These are phyloP conservation scores for Haplosporangium sp. DNA, from an alignment of 371 early-diverging fungal species.

Conservation along the genomic window DNA sequence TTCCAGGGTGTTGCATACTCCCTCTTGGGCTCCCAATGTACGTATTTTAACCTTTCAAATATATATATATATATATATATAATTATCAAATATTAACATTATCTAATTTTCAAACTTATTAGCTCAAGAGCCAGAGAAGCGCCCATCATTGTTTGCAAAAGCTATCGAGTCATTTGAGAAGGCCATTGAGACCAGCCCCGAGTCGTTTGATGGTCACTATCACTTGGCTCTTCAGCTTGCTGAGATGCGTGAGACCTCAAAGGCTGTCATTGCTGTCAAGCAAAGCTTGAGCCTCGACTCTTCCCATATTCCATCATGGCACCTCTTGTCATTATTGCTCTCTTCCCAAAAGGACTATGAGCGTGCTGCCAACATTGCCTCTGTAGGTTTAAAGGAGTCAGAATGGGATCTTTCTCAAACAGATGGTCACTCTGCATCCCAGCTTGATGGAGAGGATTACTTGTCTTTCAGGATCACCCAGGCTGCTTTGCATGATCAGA, in stretches of 20 bases:
- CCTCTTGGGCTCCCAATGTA: slow-evolving; percentile 72
- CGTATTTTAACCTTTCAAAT: background rate
- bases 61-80: background rate
- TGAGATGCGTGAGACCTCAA: slow-evolving; percentile 79
- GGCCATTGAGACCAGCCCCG: slow-evolving; percentile 63
- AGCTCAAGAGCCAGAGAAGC: slow-evolving; percentile 74
- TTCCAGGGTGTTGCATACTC: slow-evolving; percentile 73
- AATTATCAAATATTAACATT: background rate
- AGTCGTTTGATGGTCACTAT: slow-evolving; percentile 73
- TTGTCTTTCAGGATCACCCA: slow-evolving; percentile 71
- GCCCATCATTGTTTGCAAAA: slow-evolving; percentile 72
- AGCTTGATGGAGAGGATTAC: slow-evolving; percentile 66
- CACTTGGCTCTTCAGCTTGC: slow-evolving; percentile 86
- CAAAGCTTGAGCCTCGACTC: slow-evolving; percentile 74
- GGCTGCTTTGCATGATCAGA: slow-evolving; percentile 61
- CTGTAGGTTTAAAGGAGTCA: slow-evolving; percentile 77
- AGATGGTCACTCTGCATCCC: slow-evolving; percentile 27
- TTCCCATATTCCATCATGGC: slow-evolving; percentile 82
- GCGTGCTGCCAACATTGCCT: slow-evolving; percentile 78
- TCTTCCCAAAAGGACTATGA: slow-evolving; percentile 71
- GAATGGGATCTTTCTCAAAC: slow-evolving; percentile 58
- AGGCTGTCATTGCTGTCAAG: slow-evolving; percentile 75
- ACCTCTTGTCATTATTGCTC: slow-evolving; percentile 84
- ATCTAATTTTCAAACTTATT: background rate
- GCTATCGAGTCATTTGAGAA: slow-evolving; percentile 72